Evolutionary conservation across 306 rosid species (phyloP), one percentile per base, ranked within the genome.

Genomic region (Glycine tomentella): DNA sequence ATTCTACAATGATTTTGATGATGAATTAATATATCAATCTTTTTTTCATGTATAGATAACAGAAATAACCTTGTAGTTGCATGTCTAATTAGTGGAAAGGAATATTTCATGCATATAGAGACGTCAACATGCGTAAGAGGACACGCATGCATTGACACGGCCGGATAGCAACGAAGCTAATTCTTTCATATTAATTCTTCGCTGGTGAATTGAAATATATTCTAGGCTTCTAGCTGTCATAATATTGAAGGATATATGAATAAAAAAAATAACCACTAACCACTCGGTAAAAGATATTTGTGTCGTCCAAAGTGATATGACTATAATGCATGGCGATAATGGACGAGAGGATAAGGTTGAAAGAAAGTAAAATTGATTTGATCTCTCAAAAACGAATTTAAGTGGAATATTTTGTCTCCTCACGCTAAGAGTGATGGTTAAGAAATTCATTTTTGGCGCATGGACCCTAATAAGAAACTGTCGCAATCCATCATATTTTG

Each of bases 401-500:
- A 14, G 58, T 46, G 59, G 69, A 20, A 74, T 57, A 57, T 10
- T 45, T 58, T n/a, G 25, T 61, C 33, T 59, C 25, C 6, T 14
- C 48, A 31, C 46, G 72, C 15, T 14, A 48, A 61, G 48, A 33
- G 59, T 25, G 31, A 46, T n/a, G 53, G n/a, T 14, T 61, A 46
- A 31, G 11, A n/a, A 77, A 77, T 12, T 49, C n/a, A 4, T 50
- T 77, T 34, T 3, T 42, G 46, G 9, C 52, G 52, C 25, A 52
- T 64, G 73, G 73, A 63, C 64, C 52, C 63, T 42, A 57, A 57
- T 31, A 42, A 16, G 13, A 6, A 61, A 61, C 16, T 9, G 65
- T 75, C 25, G 1, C 57, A 61, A 59, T 61, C 45, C 42, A 49
- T 75, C 70, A 59, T 14, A 59, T 15, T 75, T 61, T 58, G 69